Conservation (phyloP, 2,329 filamentous ascomycete species). For the Epichloe gansuensis region DNA sequence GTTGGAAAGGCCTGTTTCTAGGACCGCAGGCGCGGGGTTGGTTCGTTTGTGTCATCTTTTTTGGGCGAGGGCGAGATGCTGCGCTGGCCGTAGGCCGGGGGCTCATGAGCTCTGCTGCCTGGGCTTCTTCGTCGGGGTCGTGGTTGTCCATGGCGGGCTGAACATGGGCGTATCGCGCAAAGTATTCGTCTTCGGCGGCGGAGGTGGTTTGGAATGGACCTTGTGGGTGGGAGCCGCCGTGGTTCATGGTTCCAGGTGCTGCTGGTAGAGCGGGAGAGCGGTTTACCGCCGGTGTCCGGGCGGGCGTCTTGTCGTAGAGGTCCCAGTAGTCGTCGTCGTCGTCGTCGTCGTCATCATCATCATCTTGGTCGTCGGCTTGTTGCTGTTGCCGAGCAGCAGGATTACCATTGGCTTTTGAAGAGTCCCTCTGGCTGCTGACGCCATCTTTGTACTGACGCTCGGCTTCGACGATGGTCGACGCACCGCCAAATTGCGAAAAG, state of each 20-base stretch:
- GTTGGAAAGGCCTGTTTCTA: background rate
- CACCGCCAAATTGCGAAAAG: slow-evolving; percentile 40
- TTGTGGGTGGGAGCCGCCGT: slow-evolving; percentile 6
- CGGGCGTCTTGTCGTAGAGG: slow-evolving; percentile 61
- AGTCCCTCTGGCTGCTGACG: slow-evolving; percentile 13
- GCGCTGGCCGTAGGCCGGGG: slow-evolving; percentile 15
- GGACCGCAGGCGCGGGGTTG: slow-evolving; percentile 14
- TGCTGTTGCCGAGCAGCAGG: slow-evolving; percentile 3
- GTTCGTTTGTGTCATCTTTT: slow-evolving; percentile 10
- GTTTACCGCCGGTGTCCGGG: slow-evolving; percentile 49
- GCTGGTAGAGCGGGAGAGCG: slow-evolving; percentile 47
- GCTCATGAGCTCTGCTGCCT: slow-evolving; percentile 19
- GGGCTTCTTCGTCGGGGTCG: slow-evolving; percentile 59
- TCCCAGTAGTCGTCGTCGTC: slow-evolving; percentile 62
- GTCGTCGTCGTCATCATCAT: slow-evolving; percentile 31
- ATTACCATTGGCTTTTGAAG: slow-evolving; percentile 7
- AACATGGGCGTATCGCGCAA: slow-evolving; percentile 62
- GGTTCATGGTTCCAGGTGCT: slow-evolving; percentile 16
- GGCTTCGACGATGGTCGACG: slow-evolving; percentile 43
- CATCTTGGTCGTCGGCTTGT: slow-evolving; percentile 1
- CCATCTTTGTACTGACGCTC: slow-evolving; percentile 39
- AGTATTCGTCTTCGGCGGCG: slow-evolving; percentile 58
- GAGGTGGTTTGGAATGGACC: slow-evolving; percentile 13
- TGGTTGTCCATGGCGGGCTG: slow-evolving; percentile 73
- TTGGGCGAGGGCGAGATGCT: background rate